Evolutionary conservation across 306 rosid species (phyloP).

Genomic region (Sicyos baderoa): DNA sequence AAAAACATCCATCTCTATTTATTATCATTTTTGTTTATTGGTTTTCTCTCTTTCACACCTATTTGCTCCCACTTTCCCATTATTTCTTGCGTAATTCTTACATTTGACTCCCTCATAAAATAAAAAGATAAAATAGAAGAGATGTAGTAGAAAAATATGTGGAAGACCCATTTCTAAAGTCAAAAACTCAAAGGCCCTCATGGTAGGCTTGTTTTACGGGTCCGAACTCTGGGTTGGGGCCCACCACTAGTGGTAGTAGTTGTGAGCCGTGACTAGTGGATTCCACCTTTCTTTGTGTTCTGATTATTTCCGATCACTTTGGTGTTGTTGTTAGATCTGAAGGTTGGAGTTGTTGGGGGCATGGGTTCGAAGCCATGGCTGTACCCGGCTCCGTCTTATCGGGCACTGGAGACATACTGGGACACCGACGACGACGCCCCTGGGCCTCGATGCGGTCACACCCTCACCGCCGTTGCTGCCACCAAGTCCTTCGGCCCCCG

Average conservation of each 20-base stretch:
- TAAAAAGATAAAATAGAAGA: no score
- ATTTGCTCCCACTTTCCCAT: no score
- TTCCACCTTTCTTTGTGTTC: neutral
- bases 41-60: no score
- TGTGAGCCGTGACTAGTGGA: neutral
- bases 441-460: conserved; percentile 89
- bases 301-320: no score
- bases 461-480: conserved; percentile 86
- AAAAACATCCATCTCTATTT: no score
- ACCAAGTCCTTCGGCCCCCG: conserved; percentile 77
- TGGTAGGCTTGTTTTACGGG: conserved; percentile 16
- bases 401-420: conserved; percentile 55
- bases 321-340: conserved; percentile 16
- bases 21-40: no score
- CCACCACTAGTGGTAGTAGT: conserved; percentile 20
- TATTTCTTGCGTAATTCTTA: no score
- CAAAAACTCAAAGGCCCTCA: neutral
- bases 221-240: conserved; percentile 42
- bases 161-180: conserved; percentile 5
- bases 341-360: conserved; percentile 5
- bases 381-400: conserved; percentile 77
- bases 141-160: neutral
- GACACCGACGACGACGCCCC: conserved; percentile 87
- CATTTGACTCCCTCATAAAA: no score
- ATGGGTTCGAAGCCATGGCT: conserved; percentile 95